Percentiles rank a stretch among this genome's conserved stretches.
phyloP scores from a whole-genome alignment of 352 stramenopile genomes.

The Phytophthora vignae region DNA sequence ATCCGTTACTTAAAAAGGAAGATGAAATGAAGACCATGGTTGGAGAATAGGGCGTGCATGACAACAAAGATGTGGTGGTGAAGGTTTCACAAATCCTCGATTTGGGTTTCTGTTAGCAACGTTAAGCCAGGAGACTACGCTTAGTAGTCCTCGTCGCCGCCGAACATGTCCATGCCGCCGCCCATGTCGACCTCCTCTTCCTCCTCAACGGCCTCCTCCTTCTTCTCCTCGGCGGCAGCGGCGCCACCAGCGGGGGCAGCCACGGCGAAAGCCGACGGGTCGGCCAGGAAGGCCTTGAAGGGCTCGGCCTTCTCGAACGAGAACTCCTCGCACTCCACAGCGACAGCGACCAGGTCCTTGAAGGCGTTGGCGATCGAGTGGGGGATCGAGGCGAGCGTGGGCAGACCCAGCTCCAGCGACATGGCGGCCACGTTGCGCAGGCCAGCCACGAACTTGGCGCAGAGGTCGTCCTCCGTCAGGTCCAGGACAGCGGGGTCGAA shows the following conservation, averaged over 20 bases:
- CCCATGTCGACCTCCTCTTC: conserved; percentile 88
- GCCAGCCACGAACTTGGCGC: conserved; percentile 95
- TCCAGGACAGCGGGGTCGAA: conserved; percentile 99
- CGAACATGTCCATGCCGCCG: conserved; percentile 91
- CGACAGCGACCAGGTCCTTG: conserved; percentile 97
- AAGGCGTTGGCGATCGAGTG: conserved; percentile 99
- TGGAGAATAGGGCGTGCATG: too few relatives aligned
- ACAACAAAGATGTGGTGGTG: not conserved
- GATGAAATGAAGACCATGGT: too few relatives aligned
- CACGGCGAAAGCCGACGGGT: conserved; percentile 94
- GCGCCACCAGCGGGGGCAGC: conserved; percentile 87
- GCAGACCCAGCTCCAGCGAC: conserved; percentile 96
- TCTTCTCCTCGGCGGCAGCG: conserved; percentile 64
- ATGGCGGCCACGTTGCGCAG: conserved; percentile 95
- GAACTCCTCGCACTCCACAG: conserved; percentile 96
- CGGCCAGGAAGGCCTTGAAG: conserved; percentile 96
- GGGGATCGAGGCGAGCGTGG: conserved; percentile 97
- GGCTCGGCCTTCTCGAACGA: conserved; percentile 98
- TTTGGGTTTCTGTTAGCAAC: conserved; percentile 36
- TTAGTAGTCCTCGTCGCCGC: conserved; percentile 80
- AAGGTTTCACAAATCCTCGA: conserved; percentile 28
- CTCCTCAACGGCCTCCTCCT: conserved; percentile 76
- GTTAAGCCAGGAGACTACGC: conserved; percentile 19
- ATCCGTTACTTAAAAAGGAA: too few relatives aligned
- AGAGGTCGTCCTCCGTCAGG: conserved; percentile 98